Evolutionary conservation across 148 eudicot genomes (phyloP), one percentile per base, ranked within the genome.

Genomic region (Fagopyrum homotropicum): DNA sequence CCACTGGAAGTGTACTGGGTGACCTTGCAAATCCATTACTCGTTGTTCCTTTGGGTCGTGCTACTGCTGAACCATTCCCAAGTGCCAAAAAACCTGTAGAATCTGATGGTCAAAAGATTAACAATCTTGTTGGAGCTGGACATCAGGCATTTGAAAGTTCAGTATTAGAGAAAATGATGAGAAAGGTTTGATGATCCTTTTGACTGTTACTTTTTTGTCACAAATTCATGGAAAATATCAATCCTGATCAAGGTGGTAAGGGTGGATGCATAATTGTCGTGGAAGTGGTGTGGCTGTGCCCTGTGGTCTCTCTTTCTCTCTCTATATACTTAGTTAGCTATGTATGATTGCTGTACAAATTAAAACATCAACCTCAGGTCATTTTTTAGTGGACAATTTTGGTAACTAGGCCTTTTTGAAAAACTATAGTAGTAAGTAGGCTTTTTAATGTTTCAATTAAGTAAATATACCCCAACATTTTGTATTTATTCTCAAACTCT

Each of bases 21-120:
- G 82, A 87, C 85, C 76, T 91, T 19, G 83, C 93, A 50, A 90
- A 94, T 80, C 97, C 96, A 46, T 79, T 95, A 75, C 75, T 86
- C 57, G 93, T 92, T 48, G 8, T 86, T 85, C 97, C 98, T 51
- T 88, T 90, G 73, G 82, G 83, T 75, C 88, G 85, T 29, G 55
- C 76, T 29, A 70, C 71, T 72, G 72, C 79, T 57, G 73, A 81
- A 69, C 81, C 85, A 19, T 81, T 74, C 73, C 79, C 87, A n/a
- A 69, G 80, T 77, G 77, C 87, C 44, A 83, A 79, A 72, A 83
- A 63, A 73, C 77, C 80, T 9, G 79, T 76, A 45, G 89, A 80
- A 54, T 72, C 81, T 74, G 89, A 86, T 54, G 87, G 64, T 49
- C 87, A 83, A 6, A 74, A 77, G n/a, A 9, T 77, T 8, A 83